Conservation (phyloP, 192 early-diverging fungal species). For the Coemansia sp. region DNA sequence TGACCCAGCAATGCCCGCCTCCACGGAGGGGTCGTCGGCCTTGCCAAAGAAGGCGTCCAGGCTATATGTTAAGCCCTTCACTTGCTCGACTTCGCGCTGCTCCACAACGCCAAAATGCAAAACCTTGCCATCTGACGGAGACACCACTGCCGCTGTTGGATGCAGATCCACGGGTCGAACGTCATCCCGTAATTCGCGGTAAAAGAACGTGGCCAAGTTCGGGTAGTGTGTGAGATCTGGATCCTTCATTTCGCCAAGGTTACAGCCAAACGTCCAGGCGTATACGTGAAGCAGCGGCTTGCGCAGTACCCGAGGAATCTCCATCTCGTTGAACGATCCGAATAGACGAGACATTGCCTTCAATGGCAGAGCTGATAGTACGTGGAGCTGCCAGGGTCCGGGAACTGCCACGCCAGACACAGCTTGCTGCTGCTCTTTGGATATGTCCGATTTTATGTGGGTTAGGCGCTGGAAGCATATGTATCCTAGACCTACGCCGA, state of each 20-base stretch:
- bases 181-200: constrained; percentile 80
- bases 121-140: constrained; percentile 89
- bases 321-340: constrained; percentile 86
- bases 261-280: constrained; percentile 85
- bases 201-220: constrained; percentile 93
- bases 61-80: constrained; percentile 94
- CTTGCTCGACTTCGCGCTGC: constrained; percentile 80
- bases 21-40: constrained; percentile 16
- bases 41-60: constrained; percentile 86
- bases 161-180: constrained; percentile 66
- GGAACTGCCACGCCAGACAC: constrained; percentile 50
- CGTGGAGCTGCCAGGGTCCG: constrained; percentile 92
- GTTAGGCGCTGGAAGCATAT: constrained; percentile 70
- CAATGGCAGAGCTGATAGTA: constrained; percentile 86
- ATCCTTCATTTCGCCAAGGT: constrained; percentile 92
- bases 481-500: constrained; percentile 72
- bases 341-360: constrained; percentile 88
- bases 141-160: constrained; percentile 65
- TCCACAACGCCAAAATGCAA: constrained; percentile 87
- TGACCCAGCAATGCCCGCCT: constrained; percentile 42
- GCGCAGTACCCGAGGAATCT: constrained; percentile 79
- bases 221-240: constrained; percentile 77
- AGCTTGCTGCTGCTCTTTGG: constrained; percentile 21
- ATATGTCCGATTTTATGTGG: constrained; percentile 52
- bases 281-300: constrained; percentile 77